Evolutionary conservation across 192 early-diverging fungal species (phyloP).

Genomic region (Lunasporangiospora selenospora): DNA sequence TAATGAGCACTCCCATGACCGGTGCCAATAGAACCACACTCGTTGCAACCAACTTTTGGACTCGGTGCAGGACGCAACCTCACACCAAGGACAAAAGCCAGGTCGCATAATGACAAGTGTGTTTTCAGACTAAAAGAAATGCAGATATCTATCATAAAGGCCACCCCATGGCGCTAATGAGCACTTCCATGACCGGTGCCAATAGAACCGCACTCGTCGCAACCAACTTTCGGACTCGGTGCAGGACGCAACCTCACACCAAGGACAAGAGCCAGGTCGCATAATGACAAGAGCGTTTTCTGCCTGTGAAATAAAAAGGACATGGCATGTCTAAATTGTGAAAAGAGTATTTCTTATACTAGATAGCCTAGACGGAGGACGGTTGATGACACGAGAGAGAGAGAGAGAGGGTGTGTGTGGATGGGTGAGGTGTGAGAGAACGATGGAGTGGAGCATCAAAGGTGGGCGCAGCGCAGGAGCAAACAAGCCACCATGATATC

Average conservation of each 20-base stretch:
- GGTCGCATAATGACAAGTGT: conserved; percentile 22
- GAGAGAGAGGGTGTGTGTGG: too few relatives aligned
- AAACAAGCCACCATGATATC: too few relatives aligned
- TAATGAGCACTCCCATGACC: conserved; percentile 28
- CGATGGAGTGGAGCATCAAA: too few relatives aligned
- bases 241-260: conserved; percentile 9
- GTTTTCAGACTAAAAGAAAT: conserved; percentile 13
- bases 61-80: conserved; percentile 8
- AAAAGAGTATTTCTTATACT: too few relatives aligned
- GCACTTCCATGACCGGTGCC: conserved; percentile 28
- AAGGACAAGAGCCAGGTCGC: conserved; percentile 20
- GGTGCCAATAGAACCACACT: conserved; percentile 19
- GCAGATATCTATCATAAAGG: conserved; percentile 11
- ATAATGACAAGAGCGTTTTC: conserved; percentile 27
- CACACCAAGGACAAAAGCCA: conserved; percentile 13
- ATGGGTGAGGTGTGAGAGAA: too few relatives aligned
- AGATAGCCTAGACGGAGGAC: too few relatives aligned
- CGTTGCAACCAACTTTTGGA: conserved; percentile 21
- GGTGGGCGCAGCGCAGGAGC: too few relatives aligned
- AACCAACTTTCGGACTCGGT: conserved; percentile 12
- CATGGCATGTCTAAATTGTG: too few relatives aligned
- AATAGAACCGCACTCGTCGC: conserved; percentile 19
- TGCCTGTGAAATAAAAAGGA: neutral
- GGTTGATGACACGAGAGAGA: too few relatives aligned
- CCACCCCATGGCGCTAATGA: conserved; percentile 28